Conservation (phyloP, 129 eudicot genomes). For the Calendula officinalis region DNA sequence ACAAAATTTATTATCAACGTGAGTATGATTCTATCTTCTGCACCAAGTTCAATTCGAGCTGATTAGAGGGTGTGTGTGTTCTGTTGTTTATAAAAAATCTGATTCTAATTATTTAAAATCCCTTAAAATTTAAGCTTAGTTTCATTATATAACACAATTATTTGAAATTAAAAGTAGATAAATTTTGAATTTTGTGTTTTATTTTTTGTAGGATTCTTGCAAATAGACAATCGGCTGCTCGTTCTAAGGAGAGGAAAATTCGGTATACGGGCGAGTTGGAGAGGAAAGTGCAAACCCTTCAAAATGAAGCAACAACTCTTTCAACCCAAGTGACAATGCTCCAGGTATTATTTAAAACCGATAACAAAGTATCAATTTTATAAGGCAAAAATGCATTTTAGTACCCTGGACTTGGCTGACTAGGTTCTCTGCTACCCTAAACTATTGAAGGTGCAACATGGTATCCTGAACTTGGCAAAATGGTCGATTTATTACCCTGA, state of each 20-base stretch:
- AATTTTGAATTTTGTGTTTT: slow-evolving; percentile 2
- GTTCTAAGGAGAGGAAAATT: slow-evolving; percentile 84
- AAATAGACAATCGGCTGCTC: slow-evolving; percentile 90
- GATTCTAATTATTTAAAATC: not conserved
- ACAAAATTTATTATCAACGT: not conserved
- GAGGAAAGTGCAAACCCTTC: slow-evolving; percentile 94
- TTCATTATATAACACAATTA: not conserved
- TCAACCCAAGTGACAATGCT: slow-evolving; percentile 85
- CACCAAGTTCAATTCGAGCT: not conserved
- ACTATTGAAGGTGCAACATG: too few relatives aligned
- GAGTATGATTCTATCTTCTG: not conserved
- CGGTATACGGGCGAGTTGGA: slow-evolving; percentile 78
- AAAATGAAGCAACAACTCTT: slow-evolving; percentile 84
- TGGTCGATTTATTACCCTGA: too few relatives aligned
- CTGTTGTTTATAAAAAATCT: not conserved
- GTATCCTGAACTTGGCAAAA: too few relatives aligned
- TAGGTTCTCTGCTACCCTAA: too few relatives aligned
- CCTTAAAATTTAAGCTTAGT: not conserved
- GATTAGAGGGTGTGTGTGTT: not conserved
- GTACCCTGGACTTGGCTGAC: too few relatives aligned
- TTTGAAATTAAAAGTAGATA: slow-evolving; percentile 1
- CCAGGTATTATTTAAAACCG: slow-evolving; percentile 44
- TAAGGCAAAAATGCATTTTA: too few relatives aligned
- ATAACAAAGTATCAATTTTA: not conserved
- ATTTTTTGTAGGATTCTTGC: slow-evolving; percentile 68